phyloP scores from a whole-genome alignment of 1,284 basidiomycete species.

The Cystobasidiaceae sp. region DNA sequence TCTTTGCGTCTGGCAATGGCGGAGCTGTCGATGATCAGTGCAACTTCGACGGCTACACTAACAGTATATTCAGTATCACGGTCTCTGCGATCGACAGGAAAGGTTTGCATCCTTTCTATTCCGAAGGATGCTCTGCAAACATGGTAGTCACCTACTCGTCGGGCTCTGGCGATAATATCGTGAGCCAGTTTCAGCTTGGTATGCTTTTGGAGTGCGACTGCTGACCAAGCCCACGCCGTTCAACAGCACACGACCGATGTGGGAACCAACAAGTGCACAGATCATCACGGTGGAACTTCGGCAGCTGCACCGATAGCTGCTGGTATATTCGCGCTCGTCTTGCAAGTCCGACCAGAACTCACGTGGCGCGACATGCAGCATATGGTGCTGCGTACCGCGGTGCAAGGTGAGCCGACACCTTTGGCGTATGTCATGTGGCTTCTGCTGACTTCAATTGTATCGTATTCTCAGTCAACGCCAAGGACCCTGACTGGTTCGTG shows the following conservation, averaged over 20 bases:
- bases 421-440: too few relatives aligned
- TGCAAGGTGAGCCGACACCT: constrained; percentile 39
- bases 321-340: constrained; percentile 80
- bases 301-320: constrained; percentile 95
- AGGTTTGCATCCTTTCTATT: constrained; percentile 92
- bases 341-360: constrained; percentile 80
- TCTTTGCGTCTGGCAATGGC: constrained; percentile 97
- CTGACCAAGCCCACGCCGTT: background rate
- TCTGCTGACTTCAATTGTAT: background rate
- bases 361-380: constrained; percentile 97
- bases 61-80: constrained; percentile 93
- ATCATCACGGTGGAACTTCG: constrained; percentile 87
- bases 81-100: constrained; percentile 89
- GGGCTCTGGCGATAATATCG: constrained; percentile 83
- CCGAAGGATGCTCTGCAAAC: constrained; percentile 93
- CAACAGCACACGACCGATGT: constrained; percentile 87
- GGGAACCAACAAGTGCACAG: constrained; percentile 75
- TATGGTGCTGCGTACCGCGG: constrained; percentile 72
- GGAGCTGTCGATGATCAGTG: constrained; percentile 90
- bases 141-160: constrained; percentile 95
- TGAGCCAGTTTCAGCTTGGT: background rate
- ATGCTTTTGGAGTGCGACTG: constrained; percentile 26
- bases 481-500: constrained; percentile 91
- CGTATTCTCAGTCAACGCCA: constrained; percentile 61
- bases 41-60: constrained; percentile 99